Base-by-base conservation (phyloP, 1,139 yeast species). In the Trichomonascaceae sp. region DNA sequence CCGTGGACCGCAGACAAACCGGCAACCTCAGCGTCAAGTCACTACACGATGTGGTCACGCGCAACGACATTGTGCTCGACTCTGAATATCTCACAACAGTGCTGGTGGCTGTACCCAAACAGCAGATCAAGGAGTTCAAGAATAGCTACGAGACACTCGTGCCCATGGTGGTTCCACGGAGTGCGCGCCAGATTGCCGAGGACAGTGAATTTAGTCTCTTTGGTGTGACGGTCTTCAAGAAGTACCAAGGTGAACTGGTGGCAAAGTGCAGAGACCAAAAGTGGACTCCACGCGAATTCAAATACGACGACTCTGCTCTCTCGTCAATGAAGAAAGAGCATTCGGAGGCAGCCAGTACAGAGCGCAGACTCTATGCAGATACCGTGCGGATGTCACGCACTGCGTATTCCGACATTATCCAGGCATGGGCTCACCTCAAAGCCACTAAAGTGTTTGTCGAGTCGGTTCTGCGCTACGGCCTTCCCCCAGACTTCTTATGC, bases 1-100 rank as follows among this genome's bases (percentile, higher is more conserved):
- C 94, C 9, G 92, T 93, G 22, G 94, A 89, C 57, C 72, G 96
- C 50, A 85, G 85, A 59, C 82, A 79, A 54, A 80, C 57, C 32
- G 99, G 99, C 38, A 95, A 92, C 56, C 68, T 89, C 45, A 77
- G 95, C 6, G 89, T 87, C 40, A 76, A 82, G 54, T 80, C 95
- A 3, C 66, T 89, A 41, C 96, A 87, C 53, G 93, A 84, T 48
- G 71, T 89, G 39, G 96, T 92, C 29, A 73, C 71, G 37, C 79
- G 87, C 4, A 76, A 76, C 39, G 84, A 92, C 50, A 82, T 89
- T 56, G 87, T 92, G 9, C 64, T 79, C 42, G 74, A 75, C 47
- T 78, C 93, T 3, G 98, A 89, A 43, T 81, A 87, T 56, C 67
- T 89, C 53, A 75, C 77, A 33, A 84, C 95, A 0, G 65, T 82